Percentiles rank a stretch among this genome's conserved stretches.
Evolutionary conservation across 1,284 basidiomycete species (phyloP).

Genomic region (Marasmius tenuissimus): DNA sequence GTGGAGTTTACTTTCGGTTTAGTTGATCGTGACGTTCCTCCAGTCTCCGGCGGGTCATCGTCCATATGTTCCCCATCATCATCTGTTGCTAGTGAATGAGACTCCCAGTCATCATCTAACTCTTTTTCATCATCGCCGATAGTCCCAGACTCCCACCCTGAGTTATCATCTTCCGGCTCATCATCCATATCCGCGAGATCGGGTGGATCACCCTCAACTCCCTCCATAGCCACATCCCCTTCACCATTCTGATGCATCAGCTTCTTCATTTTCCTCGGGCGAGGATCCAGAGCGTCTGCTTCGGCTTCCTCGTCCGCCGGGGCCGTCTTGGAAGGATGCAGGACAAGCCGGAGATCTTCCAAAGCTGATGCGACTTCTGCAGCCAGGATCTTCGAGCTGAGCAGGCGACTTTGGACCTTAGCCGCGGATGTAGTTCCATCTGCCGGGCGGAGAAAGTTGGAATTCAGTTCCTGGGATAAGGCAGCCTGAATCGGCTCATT

Average conservation of each 20-base stretch:
- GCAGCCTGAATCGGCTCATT: constrained; percentile 46
- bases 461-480: constrained; percentile 42
- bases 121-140: constrained; percentile 33
- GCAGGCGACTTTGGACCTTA: constrained; percentile 72
- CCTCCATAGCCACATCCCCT: constrained; percentile 30
- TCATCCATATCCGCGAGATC: constrained; percentile 22
- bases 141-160: constrained; percentile 65
- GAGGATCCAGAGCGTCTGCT: constrained; percentile 28
- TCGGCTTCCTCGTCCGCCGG: constrained; percentile 19
- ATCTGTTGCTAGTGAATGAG: constrained; percentile 35
- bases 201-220: constrained; percentile 28
- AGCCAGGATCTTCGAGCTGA: constrained; percentile 77
- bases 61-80: constrained; percentile 23
- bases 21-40: constrained; percentile 13
- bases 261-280: constrained; percentile 18
- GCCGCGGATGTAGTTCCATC: constrained; percentile 44
- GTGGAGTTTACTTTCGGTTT: constrained; percentile 23
- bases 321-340: constrained; percentile 35
- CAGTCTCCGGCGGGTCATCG: constrained; percentile 15
- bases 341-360: constrained; percentile 43
- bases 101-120: constrained; percentile 40
- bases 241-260: constrained; percentile 21
- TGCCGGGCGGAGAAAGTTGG: constrained; percentile 28
- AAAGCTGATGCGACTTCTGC: constrained; percentile 57
- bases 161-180: constrained; percentile 32